Percentiles rank a stretch among this genome's conserved stretches.
phyloP scores from a whole-genome alignment of 108 stramenopile species.

The Pseudonitzschia multiseries region DNA sequence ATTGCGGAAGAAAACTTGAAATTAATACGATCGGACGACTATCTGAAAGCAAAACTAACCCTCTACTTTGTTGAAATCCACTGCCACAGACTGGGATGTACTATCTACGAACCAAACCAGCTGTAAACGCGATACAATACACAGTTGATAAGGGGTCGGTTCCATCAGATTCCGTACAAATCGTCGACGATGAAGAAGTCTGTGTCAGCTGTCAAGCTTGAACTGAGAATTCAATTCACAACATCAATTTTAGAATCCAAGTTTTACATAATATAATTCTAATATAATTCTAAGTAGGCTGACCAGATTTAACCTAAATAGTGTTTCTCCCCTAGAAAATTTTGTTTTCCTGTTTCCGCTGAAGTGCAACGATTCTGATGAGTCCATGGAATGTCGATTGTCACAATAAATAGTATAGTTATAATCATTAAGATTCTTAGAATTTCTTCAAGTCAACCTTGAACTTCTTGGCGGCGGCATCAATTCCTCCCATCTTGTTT shows the following conservation, averaged over 20 bases:
- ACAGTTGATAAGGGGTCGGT: conserved; percentile 83
- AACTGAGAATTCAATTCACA: not conserved
- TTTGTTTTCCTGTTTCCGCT: not conserved
- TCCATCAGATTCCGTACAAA: conserved; percentile 11
- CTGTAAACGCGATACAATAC: conserved; percentile 97
- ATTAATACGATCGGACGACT: not conserved
- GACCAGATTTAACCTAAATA: too few species aligned
- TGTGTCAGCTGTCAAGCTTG: conserved; percentile 34
- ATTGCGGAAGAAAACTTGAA: not conserved
- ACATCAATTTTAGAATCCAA: too few species aligned
- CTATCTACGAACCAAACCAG: conserved; percentile 93
- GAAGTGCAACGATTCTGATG: too few species aligned
- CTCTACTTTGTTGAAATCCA: not conserved
- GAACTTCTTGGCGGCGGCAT: conserved; percentile 93
- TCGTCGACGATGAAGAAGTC: conserved; percentile 19
- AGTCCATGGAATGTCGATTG: not conserved
- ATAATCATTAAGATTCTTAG: conserved; percentile 35
- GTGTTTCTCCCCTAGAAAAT: too few species aligned
- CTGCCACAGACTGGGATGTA: conserved; percentile 93
- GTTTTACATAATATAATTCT: too few species aligned
- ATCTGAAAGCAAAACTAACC: not conserved
- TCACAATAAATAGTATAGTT: not conserved
- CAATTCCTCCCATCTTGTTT: conserved; percentile 90
- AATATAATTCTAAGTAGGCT: too few species aligned
- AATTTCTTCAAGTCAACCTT: conserved; percentile 86